Base-by-base conservation (phyloP, 345 rosid genomes). In the rapeseed (Brassica napus) region DNA sequence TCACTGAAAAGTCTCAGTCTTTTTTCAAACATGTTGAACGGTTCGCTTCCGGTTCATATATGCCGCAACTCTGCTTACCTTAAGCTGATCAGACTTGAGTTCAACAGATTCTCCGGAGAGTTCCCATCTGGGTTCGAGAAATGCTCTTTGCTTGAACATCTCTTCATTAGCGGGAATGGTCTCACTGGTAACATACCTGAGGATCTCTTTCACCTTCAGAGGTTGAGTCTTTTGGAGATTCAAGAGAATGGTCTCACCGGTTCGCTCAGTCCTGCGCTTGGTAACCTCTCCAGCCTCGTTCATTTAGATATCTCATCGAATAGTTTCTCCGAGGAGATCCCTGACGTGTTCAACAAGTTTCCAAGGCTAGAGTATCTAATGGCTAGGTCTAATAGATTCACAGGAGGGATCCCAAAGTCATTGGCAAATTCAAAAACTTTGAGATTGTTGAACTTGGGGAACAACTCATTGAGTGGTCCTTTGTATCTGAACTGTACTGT, bases 301-400 rank as follows among this genome's bases (percentile, higher is more conserved):
- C 79, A 79, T 59, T 64, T 92, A 1, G 92, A 90, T 77, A 31
- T 89, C 62, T 89, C 93, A 0, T 16, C 23, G 8, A 92, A 92
- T 58, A 58, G 37, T 0, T 83, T 92, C 71, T 82, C 88, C 4
- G 92, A 90, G 31, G 77, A 23, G 39, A 78, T 92, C 58, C 92
- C 93, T 7, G 88, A 90, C 31, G 87, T 85, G 31, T 92, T 92
- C 74, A 7, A 18, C 18, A 18, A 18, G 18, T 18, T 18, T 18
- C 18, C 18, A 18, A 18, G 18, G 18, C 73, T 92, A 23, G 30
- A 73, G 52, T 65, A 10, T 76, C 77, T 90, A 11, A 0, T 84
- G 9, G 91, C 86, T 8, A 63, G 77, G 11, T 39, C 79, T 16
- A 92, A 92, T 62, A n/a, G 10, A 3, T 88, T 91, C 72, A 32